Percentiles rank a stretch among this genome's conserved stretches.
Conservation (phyloP, 2,329 filamentous ascomycete species). For the Tolypocladium album region DNA sequence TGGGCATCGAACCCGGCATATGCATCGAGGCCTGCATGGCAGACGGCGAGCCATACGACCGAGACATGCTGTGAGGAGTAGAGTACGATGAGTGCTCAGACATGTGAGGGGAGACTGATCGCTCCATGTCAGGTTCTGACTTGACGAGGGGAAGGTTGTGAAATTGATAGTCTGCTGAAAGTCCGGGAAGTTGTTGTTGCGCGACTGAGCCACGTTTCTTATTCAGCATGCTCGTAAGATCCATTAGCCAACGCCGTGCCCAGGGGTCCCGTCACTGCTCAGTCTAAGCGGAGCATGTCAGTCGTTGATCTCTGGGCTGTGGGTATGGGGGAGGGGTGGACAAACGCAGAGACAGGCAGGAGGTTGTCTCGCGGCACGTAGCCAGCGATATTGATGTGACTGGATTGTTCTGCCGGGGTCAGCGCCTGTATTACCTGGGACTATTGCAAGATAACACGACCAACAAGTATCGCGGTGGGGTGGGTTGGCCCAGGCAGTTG, state of each 20-base stretch:
- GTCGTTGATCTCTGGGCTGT: neutral
- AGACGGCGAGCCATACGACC: slow-evolving; percentile 42
- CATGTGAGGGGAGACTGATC: slow-evolving; percentile 46
- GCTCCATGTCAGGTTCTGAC: slow-evolving; percentile 33
- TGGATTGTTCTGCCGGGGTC: neutral
- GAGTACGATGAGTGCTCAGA: slow-evolving; percentile 50
- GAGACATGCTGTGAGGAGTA: slow-evolving; percentile 32
- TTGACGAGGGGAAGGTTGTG: slow-evolving; percentile 22
- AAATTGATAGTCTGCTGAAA: slow-evolving; percentile 19
- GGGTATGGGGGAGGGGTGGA: neutral
- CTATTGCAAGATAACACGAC: neutral
- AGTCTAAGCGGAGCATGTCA: slow-evolving; percentile 11
- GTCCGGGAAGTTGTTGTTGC: slow-evolving; percentile 20
- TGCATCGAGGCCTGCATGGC: slow-evolving; percentile 40
- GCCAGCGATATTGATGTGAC: slow-evolving; percentile 4
- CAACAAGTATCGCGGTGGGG: neutral
- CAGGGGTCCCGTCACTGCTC: slow-evolving; percentile 29
- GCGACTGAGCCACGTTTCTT: slow-evolving; percentile 28
- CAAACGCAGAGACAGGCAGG: slow-evolving; percentile 6
- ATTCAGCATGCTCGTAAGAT: slow-evolving; percentile 42
- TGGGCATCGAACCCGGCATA: slow-evolving; percentile 30
- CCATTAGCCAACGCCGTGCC: slow-evolving; percentile 38
- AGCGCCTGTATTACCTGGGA: neutral
- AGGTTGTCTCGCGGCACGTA: slow-evolving; percentile 12
- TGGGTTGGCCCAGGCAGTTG: neutral